These are phyloP conservation scores for Lachnellula arida DNA, from an alignment of 2,329 filamentous ascomycete genomes.

Conservation along the genomic window DNA sequence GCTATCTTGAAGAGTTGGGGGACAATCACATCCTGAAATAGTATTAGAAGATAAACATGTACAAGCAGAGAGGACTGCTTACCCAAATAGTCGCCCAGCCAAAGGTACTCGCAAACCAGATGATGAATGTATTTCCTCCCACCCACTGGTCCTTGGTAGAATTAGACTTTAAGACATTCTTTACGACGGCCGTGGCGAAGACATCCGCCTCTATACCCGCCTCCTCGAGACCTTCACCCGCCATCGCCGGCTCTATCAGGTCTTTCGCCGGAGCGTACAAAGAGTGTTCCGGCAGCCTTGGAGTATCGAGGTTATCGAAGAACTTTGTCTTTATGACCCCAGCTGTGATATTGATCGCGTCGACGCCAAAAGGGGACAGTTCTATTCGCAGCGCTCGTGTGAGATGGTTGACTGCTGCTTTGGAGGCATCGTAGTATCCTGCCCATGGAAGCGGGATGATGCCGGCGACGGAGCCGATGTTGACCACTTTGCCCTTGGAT, in stretches of 20 bases:
- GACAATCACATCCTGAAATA: conserved; percentile 5
- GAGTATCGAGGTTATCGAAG: conserved; percentile 17
- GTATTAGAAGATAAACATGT: not conserved
- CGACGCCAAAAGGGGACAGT: conserved; percentile 18
- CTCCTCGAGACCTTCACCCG: conserved; percentile 1
- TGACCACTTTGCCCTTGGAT: conserved; percentile 27
- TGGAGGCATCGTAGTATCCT: conserved; percentile 17
- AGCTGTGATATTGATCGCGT: conserved; percentile 19
- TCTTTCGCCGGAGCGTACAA: conserved; percentile 18
- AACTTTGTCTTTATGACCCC: conserved; percentile 20
- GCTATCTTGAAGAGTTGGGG: not conserved
- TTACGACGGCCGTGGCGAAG: conserved; percentile 20
- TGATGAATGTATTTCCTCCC: conserved; percentile 9
- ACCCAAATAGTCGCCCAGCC: conserved; percentile 18
- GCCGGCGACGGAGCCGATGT: conserved; percentile 19
- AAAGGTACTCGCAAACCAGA: conserved; percentile 21
- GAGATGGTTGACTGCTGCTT: conserved; percentile 14
- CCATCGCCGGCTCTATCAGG: conserved; percentile 13
- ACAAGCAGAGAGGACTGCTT: not conserved
- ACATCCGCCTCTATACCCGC: conserved; percentile 10
- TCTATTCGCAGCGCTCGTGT: conserved; percentile 14
- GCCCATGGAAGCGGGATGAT: conserved; percentile 8
- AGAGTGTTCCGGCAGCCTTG: conserved; percentile 14
- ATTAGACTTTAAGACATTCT: conserved; percentile 20
- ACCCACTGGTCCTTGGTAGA: conserved; percentile 19